Percentiles rank a stretch among this genome's conserved stretches.
These are phyloP conservation scores for Tolypocladium guangdongense DNA, from an alignment of 2,329 filamentous ascomycete species.

Conservation along the genomic window DNA sequence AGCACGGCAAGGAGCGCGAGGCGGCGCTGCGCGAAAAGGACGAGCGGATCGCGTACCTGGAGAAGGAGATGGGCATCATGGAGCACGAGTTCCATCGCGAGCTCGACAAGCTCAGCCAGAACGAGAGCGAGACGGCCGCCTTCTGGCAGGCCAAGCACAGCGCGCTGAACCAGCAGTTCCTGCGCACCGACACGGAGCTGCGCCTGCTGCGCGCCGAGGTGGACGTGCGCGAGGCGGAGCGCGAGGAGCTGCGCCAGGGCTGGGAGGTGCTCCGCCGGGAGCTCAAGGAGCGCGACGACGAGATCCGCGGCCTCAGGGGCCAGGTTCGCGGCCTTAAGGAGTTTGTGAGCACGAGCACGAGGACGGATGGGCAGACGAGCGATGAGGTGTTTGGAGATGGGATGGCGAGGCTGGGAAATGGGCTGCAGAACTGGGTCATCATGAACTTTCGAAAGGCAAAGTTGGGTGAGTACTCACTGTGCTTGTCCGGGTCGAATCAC, in stretches of 20 bases:
- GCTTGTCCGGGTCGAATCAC: not conserved
- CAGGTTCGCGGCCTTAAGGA: constrained; percentile 61
- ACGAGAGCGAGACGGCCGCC: constrained; percentile 42
- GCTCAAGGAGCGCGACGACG: constrained; percentile 40
- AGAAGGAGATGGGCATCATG: constrained; percentile 41
- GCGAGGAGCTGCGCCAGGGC: constrained; percentile 37
- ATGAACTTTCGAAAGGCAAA: constrained; percentile 55
- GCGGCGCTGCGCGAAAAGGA: constrained; percentile 34
- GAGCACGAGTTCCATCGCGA: constrained; percentile 42
- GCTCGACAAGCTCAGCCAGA: constrained; percentile 39
- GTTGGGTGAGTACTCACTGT: constrained; percentile 29
- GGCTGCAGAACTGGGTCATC: constrained; percentile 65
- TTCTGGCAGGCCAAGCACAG: constrained; percentile 50
- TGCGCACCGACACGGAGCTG: constrained; percentile 41
- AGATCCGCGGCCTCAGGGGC: constrained; percentile 40
- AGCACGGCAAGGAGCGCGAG: constrained; percentile 9
- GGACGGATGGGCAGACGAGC: constrained; percentile 48
- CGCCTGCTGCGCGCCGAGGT: constrained; percentile 38
- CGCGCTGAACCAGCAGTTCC: constrained; percentile 38
- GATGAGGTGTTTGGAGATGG: constrained; percentile 57
- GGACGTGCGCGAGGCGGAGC: constrained; percentile 34
- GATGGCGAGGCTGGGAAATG: constrained; percentile 52
- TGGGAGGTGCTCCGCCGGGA: constrained; percentile 36
- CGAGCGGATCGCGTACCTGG: constrained; percentile 38
- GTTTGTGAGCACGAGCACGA: constrained; percentile 57